phyloP scores from a whole-genome alignment of 129 eudicot genomes.

The Centella asiatica region DNA sequence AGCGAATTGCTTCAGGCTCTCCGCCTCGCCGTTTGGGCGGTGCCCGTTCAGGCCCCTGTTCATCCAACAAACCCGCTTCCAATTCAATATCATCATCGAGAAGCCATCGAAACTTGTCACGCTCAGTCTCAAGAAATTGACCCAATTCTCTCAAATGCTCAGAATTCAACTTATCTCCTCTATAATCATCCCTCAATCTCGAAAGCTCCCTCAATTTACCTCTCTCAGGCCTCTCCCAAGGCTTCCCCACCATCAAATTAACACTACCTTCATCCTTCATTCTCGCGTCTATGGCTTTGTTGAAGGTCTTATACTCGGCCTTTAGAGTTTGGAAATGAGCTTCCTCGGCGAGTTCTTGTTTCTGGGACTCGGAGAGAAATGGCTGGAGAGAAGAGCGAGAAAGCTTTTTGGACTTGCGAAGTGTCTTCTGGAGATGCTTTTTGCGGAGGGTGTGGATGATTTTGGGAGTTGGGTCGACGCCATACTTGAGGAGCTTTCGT shows the following conservation, averaged over 20 bases:
- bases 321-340: constrained; percentile 48
- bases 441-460: constrained; percentile 81
- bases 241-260: too few species aligned
- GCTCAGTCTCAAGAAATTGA: constrained; percentile 56
- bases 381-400: constrained; percentile 25
- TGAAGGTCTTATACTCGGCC: constrained; percentile 60
- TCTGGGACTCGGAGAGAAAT: constrained; percentile 21
- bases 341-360: constrained; percentile 34
- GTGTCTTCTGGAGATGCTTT: constrained; percentile 60
- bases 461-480: constrained; percentile 76
- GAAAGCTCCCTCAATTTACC: constrained; percentile 51
- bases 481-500: constrained; percentile 43
- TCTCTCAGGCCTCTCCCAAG: constrained; percentile 23
- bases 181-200: constrained; percentile 25
- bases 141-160: constrained; percentile 74
- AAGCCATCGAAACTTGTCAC: constrained; percentile 58
- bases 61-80: constrained; percentile 34
- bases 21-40: constrained; percentile 32
- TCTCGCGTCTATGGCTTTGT: constrained; percentile 26
- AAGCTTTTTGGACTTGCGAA: constrained; percentile 35
- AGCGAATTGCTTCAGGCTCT: constrained; percentile 54
- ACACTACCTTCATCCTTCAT: constrained; percentile 20
- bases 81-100: constrained; percentile 74
- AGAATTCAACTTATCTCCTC: constrained; percentile 40
- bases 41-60: constrained; percentile 25